Evolutionary conservation across 78 protist species (phyloP).

Genomic region (slime mould (Dictyostelium discoideum)): DNA sequence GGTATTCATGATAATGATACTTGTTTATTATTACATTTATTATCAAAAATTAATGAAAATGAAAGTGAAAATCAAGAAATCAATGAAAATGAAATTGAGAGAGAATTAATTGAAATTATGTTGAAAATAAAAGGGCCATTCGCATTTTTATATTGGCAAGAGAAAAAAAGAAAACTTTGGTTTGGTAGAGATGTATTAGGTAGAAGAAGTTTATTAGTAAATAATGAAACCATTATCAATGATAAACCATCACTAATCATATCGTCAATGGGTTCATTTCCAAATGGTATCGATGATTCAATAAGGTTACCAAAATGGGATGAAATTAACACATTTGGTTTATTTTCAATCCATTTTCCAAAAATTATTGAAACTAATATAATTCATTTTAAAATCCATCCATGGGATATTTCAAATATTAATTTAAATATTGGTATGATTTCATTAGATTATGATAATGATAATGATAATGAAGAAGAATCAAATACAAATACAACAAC

Average conservation of each 20-base stretch:
- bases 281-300: slow-evolving; percentile 35
- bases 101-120: background rate
- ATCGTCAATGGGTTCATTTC: slow-evolving; percentile 71
- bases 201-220: slow-evolving; percentile 48
- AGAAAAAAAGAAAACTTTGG: slow-evolving; percentile 29
- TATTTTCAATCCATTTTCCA: slow-evolving; percentile 63
- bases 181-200: slow-evolving; percentile 78
- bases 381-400: slow-evolving; percentile 21
- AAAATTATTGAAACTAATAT: background rate
- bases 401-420: slow-evolving; percentile 36
- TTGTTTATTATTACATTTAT: background rate
- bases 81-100: too few relatives aligned
- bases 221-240: background rate
- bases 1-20: slow-evolving; percentile 66
- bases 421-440: slow-evolving; percentile 38
- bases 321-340: slow-evolving; percentile 68
- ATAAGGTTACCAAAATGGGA: slow-evolving; percentile 34
- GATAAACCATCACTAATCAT: slow-evolving; percentile 18
- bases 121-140: slow-evolving; percentile 56
- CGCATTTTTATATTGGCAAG: slow-evolving; percentile 66
- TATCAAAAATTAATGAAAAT: background rate
- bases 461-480: slow-evolving; percentile 23
- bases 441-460: slow-evolving; percentile 38
- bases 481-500: background rate
- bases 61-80: too few relatives aligned